Evolutionary conservation across 371 early-diverging fungal species (phyloP).

Genomic region (Lichtheimia ornata): DNA sequence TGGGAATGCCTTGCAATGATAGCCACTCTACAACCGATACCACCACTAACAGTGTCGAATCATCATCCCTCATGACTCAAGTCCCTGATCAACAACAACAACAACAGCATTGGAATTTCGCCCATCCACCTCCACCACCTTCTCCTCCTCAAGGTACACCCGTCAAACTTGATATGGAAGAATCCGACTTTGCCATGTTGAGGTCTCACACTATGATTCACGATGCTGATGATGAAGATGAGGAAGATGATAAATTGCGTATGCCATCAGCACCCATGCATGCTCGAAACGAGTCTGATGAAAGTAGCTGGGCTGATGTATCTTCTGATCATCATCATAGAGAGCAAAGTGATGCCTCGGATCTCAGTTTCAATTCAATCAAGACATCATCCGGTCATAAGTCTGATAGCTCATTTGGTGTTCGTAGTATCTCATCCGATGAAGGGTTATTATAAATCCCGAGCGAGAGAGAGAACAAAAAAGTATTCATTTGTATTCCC

Average conservation of each 20-base stretch:
- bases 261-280: conserved; percentile 1
- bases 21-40: neutral
- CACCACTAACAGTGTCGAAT: neutral
- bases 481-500: conserved; percentile 5
- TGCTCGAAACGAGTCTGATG: neutral
- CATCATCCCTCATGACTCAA: too few relatives aligned
- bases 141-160: too few relatives aligned
- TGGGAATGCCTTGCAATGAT: conserved; percentile 7
- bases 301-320: conserved; percentile 26
- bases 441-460: conserved; percentile 7
- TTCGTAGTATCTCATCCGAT: conserved; percentile 16
- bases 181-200: too few relatives aligned
- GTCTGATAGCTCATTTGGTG: conserved; percentile 8
- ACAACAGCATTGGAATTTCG: neutral
- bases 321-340: conserved; percentile 1
- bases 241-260: neutral
- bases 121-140: too few relatives aligned
- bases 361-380: conserved; percentile 12
- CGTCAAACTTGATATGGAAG: too few relatives aligned
- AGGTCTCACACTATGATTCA: too few relatives aligned
- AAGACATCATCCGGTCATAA: neutral
- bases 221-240: neutral
- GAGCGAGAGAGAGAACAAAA: neutral
- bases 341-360: conserved; percentile 13
- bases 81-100: conserved; percentile 5